phyloP scores from a whole-genome alignment of 805 yeast genomes.

The Metschnikowia kofuensis region DNA sequence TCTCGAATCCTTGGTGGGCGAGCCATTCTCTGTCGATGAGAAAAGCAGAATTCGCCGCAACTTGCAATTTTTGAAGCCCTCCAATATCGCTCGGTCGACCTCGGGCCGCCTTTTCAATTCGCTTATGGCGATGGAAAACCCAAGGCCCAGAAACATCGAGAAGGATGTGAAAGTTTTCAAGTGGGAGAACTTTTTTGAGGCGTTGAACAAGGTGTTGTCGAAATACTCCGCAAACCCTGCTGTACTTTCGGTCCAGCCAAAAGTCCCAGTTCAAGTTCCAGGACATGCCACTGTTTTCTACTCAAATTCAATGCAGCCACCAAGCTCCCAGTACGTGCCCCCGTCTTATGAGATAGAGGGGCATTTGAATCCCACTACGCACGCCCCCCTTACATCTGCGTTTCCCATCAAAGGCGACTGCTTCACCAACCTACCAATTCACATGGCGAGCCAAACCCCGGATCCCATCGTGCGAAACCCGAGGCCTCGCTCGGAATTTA shows the following conservation, averaged over 20 bases:
- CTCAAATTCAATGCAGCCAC: slow-evolving; percentile 1
- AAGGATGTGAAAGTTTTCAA: slow-evolving; percentile 66
- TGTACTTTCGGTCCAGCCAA: background rate
- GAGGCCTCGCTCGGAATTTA: slow-evolving; percentile 14
- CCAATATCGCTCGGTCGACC: slow-evolving; percentile 49
- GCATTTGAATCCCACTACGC: slow-evolving; percentile 9
- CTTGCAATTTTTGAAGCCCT: slow-evolving; percentile 60
- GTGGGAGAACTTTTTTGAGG: slow-evolving; percentile 54
- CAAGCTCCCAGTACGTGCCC: slow-evolving; percentile 1
- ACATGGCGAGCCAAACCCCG: slow-evolving; percentile 2
- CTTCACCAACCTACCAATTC: slow-evolving; percentile 6
- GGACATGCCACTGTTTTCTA: background rate
- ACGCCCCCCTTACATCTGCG: slow-evolving; percentile 8
- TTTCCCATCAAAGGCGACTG: background rate
- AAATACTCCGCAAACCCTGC: slow-evolving; percentile 43
- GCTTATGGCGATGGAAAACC: slow-evolving; percentile 60
- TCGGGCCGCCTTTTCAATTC: slow-evolving; percentile 22
- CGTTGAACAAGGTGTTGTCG: slow-evolving; percentile 54
- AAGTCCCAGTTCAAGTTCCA: background rate
- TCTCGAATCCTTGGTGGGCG: slow-evolving; percentile 55
- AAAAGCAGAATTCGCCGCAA: slow-evolving; percentile 68
- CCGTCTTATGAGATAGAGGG: slow-evolving; percentile 3
- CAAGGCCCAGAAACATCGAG: slow-evolving; percentile 67
- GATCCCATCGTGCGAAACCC: slow-evolving; percentile 4
- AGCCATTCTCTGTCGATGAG: slow-evolving; percentile 59